phyloP scores from a whole-genome alignment of 768 basidiomycete genomes.

The Boletus tylopilopsis region DNA sequence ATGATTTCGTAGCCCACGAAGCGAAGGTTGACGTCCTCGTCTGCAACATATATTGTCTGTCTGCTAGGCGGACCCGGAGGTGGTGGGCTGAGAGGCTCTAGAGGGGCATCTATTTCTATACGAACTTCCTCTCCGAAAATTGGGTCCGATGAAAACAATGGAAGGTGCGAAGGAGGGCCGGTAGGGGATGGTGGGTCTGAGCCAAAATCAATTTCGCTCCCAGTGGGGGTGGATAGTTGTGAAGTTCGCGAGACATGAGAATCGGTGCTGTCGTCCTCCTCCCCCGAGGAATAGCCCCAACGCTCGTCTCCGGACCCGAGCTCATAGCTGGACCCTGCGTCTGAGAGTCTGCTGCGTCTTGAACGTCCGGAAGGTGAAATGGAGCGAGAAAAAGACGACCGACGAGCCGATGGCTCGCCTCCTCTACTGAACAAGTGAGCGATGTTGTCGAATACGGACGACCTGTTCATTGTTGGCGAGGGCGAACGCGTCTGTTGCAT shows the following conservation, averaged over 20 bases:
- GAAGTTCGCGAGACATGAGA: constrained; percentile 21
- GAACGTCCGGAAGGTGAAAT: constrained; percentile 47
- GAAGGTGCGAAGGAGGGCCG: constrained; percentile 44
- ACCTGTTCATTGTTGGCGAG: constrained; percentile 36
- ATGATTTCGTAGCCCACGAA: constrained; percentile 82
- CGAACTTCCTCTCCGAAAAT: constrained; percentile 82
- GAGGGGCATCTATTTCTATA: constrained; percentile 72
- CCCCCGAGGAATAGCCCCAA: constrained; percentile 93
- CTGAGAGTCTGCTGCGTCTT: constrained; percentile 49
- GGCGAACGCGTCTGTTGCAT: constrained; percentile 32
- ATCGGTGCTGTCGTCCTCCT: constrained; percentile 54
- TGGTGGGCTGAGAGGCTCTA: constrained; percentile 62
- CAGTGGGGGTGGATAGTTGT: constrained; percentile 26
- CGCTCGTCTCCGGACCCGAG: constrained; percentile 58
- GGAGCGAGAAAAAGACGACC: constrained; percentile 55
- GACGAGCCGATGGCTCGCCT: constrained; percentile 41
- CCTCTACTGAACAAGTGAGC: constrained; percentile 62
- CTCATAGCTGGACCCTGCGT: constrained; percentile 57
- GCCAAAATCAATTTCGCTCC: constrained; percentile 66
- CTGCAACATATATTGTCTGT: constrained; percentile 80
- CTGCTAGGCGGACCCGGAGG: constrained; percentile 80
- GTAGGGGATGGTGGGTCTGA: constrained; percentile 64
- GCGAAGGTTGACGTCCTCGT: constrained; percentile 86
- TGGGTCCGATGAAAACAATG: constrained; percentile 68
- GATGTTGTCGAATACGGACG: constrained; percentile 58